Base-by-base conservation (phyloP, 345 rosid species). In the Brassica rapa region DNA sequence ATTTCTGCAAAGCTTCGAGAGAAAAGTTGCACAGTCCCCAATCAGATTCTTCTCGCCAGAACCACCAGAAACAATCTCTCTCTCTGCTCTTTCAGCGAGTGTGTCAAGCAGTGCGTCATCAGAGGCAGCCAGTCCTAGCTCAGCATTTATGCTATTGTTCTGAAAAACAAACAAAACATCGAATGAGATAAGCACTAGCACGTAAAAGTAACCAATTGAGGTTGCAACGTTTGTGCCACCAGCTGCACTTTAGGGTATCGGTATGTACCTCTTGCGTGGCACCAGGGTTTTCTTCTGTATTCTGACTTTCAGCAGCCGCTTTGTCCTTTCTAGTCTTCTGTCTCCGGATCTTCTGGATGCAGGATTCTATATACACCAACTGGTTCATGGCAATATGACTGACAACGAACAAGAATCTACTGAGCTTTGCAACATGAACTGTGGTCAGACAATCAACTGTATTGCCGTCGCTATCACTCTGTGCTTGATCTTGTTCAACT, bases 361-460 rank as follows among this genome's bases (percentile, higher is more conserved):
- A 91, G 66, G 89, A 88, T 87, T 95, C 99, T 75, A 93, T 89
- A 75, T 95, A 95, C 62, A 91, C 92, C 81, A 95, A 83, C 82
- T 95, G 99, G 84, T 88, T 90, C 99, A 95, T 86, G 80, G 99
- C 98, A 82, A 93, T 82, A 72, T 93, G 97, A 84, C 98, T 95
- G 57, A 73, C n/a, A 39, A 91, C 81, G 70, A 95, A 95, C 71
- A 95, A 84, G 77, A 75, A 95, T 88, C 95, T 90, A 77, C 96
- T 86, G 49, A 95, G 94, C 83, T 86, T 95, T 51, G 86, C 75
- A 21, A 86, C 97, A 78, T 90, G 96, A 81, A 89, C 86, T 15
- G 91, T 74, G 43, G 88, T 82, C 78, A 84, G 84, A 60, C 55
- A 71, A 82, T 72, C 85, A 25, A 74, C 41, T 7, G 32, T 66